Percentiles rank a stretch among this genome's conserved stretches.
Conservation (phyloP, 139 green algal species). For the Dunaliella primolecta region DNA sequence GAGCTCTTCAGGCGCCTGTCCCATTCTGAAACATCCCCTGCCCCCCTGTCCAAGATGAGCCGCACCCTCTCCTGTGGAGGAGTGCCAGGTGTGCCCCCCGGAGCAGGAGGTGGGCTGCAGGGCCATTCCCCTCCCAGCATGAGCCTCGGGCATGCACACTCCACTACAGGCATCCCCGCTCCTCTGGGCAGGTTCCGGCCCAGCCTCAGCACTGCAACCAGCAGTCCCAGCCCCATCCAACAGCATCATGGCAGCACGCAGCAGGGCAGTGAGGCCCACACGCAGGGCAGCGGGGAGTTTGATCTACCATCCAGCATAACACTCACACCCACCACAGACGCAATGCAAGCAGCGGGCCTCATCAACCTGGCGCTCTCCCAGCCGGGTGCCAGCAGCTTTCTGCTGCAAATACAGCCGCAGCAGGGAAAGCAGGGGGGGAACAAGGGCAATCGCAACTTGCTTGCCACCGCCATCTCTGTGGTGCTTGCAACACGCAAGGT, state of each 20-base stretch:
- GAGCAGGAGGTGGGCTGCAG: not conserved
- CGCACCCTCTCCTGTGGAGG: not conserved
- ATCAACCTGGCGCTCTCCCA: slow-evolving; percentile 35
- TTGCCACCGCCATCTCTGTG: slow-evolving; percentile 24
- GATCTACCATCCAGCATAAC: not conserved
- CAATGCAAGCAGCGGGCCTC: slow-evolving; percentile 23
- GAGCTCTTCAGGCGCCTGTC: not conserved
- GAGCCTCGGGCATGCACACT: too few species aligned
- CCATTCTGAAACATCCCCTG: not conserved
- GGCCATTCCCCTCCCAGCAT: too few species aligned
- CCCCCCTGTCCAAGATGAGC: not conserved
- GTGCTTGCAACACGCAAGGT: slow-evolving; percentile 24
- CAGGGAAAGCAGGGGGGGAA: not conserved
- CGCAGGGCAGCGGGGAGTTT: not conserved
- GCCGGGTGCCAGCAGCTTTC: slow-evolving; percentile 20
- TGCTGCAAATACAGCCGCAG: slow-evolving; percentile 22
- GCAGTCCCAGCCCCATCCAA: not conserved
- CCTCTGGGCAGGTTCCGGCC: not conserved
- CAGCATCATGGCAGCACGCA: not conserved
- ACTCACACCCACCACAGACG: slow-evolving; percentile 19
- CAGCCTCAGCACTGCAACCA: not conserved
- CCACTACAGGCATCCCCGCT: not conserved
- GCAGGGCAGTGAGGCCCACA: not conserved
- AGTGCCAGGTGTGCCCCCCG: not conserved
- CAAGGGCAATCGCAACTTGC: not conserved